Evolutionary conservation across 2,329 filamentous ascomycete species (phyloP), one percentile per base, ranked within the genome.

Genomic region (Fusarium tjaetaba): DNA sequence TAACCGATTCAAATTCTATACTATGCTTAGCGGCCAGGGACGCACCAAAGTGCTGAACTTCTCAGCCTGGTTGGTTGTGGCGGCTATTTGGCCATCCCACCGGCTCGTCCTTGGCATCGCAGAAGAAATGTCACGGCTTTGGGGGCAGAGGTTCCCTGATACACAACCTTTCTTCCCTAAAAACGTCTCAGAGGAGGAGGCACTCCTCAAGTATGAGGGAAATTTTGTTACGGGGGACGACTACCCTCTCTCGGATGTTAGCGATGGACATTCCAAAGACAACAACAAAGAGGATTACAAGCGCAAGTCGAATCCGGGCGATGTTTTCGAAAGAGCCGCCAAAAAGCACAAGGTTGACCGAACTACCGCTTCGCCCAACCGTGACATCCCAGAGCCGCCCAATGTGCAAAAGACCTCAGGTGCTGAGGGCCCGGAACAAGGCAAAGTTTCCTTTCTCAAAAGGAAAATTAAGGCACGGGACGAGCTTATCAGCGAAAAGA

Each of bases 141-240:
- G 28, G 39, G 39, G n/a, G 20, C 39, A 57, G 10, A 18, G 2
- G 2, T 57, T 57, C 22, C 53, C 39, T 32, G 15, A 13, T 5
- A 45, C 53, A 34, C 26, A 24, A 15, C 53, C 53, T 14, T 45
- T 57, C 22, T 57, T 45, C 39, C 53, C 53, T 10, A 18, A 18
- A 30, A 11, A 6, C 9, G n/a, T 46, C 22, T 20, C 28, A 11
- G 53, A 22, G 10, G 53, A 32, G 28, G n/a, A 45, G 18, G 18
- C 28, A 57, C 9, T 24, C n/a, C 15, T 28, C 16, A 57, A 18
- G 5, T 57, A 45, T 20, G n/a, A 46, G 16, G 53, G 53, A 52
- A 36, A 3, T 15, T 14, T 26, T 18, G 16, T 24, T 32, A n/a
- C 2, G 16, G 16, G 9, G n/a, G 9, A 26, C 0, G n/a, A 36